Evolutionary conservation across 108 stramenopile species (phyloP).

Genomic region (Discostella pseudostelligera): DNA sequence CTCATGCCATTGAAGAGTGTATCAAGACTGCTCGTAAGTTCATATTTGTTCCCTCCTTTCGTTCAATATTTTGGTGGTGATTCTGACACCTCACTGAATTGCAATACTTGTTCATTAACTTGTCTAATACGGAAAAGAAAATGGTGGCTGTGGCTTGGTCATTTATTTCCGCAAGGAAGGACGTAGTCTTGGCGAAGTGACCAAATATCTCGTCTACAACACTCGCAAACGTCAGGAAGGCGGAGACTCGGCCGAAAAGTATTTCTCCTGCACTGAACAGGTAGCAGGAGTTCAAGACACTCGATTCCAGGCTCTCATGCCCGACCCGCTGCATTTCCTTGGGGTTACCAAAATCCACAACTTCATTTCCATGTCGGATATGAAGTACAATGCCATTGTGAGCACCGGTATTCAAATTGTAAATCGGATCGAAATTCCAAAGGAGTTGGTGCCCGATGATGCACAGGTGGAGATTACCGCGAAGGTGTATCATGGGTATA

Average conservation of each 20-base stretch:
- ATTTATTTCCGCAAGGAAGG: conserved; percentile 99
- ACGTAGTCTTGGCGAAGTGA: conserved; percentile 93
- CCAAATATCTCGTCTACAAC: conserved; percentile 99
- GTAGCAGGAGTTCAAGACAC: conserved; percentile 96
- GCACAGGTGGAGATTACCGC: conserved; percentile 99
- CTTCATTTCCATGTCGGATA: conserved; percentile 98
- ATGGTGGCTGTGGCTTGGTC: conserved; percentile 93
- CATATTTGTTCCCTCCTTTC: no score
- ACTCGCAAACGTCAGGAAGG: conserved; percentile 97
- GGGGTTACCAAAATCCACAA: conserved; percentile 94
- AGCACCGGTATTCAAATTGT: conserved; percentile 95
- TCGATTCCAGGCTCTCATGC: conserved; percentile 98
- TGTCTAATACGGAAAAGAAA: no score
- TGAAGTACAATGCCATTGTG: conserved; percentile 99
- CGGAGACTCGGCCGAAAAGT: conserved; percentile 92
- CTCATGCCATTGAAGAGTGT: conserved; percentile 99
- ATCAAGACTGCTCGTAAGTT: conserved; percentile 83
- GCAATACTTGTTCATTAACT: not conserved
- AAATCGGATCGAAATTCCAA: conserved; percentile 97
- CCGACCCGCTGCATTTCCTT: conserved; percentile 95
- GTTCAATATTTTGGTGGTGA: no score
- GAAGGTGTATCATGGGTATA: conserved; percentile 98
- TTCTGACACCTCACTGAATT: no score
- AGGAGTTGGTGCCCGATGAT: conserved; percentile 95
- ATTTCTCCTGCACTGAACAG: conserved; percentile 97